Conservation (phyloP, 2,329 filamentous ascomycete genomes). For the Sclerotinia trifoliorum region DNA sequence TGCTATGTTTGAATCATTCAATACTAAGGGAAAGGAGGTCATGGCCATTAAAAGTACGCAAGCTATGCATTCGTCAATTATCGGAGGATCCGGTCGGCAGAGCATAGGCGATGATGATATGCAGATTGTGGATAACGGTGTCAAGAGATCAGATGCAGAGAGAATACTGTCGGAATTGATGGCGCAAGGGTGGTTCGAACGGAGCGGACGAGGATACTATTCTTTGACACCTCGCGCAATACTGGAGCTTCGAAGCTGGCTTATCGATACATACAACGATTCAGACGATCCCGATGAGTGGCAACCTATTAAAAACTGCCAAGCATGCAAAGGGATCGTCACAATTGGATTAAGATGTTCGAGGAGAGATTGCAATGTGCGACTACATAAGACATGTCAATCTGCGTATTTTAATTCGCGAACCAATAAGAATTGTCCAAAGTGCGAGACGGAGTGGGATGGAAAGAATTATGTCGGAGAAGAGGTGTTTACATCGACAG, state of each 20-base stretch:
- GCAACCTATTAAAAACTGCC: slow-evolving; percentile 81
- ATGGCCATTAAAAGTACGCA: slow-evolving; percentile 80
- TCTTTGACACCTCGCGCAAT: slow-evolving; percentile 72
- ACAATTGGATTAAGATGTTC: slow-evolving; percentile 79
- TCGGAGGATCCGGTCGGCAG: slow-evolving; percentile 46
- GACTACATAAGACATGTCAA: slow-evolving; percentile 76
- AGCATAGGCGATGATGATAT: slow-evolving; percentile 35
- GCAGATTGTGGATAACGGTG: slow-evolving; percentile 48
- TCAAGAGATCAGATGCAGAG: slow-evolving; percentile 79
- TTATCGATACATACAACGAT: slow-evolving; percentile 89
- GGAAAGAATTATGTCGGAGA: slow-evolving; percentile 40
- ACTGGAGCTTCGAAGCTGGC: slow-evolving; percentile 81
- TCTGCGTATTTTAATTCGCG: slow-evolving; percentile 67
- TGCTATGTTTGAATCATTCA: slow-evolving; percentile 87
- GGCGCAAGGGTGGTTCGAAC: slow-evolving; percentile 80
- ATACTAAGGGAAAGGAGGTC: slow-evolving; percentile 74
- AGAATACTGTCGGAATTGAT: slow-evolving; percentile 67
- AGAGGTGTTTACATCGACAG: slow-evolving; percentile 38
- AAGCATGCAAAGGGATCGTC: slow-evolving; percentile 85
- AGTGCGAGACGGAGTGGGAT: slow-evolving; percentile 53
- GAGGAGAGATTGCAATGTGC: slow-evolving; percentile 62
- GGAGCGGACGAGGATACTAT: slow-evolving; percentile 70
- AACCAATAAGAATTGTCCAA: slow-evolving; percentile 60
- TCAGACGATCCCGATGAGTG: slow-evolving; percentile 57
- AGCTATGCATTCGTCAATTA: slow-evolving; percentile 68